phyloP scores from a whole-genome alignment of 2,329 filamentous ascomycete species.

The Alternaria arborescens region DNA sequence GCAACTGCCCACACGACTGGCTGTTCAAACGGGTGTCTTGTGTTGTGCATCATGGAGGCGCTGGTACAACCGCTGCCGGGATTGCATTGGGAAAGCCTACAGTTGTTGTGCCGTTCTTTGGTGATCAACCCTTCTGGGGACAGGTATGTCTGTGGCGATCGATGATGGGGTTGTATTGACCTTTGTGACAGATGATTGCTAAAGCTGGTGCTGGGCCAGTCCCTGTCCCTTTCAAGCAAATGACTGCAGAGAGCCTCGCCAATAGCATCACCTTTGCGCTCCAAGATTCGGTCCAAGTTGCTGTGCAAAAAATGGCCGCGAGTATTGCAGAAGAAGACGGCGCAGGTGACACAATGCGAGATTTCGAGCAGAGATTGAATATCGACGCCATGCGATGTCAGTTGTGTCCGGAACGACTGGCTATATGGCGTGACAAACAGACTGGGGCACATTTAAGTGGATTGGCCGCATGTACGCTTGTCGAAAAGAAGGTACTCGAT shows the following conservation, averaged over 20 bases:
- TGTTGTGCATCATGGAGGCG: constrained; percentile 68
- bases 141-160: background rate
- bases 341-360: constrained; percentile 16
- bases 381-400: constrained; percentile 31
- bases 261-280: constrained; percentile 58
- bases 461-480: constrained; percentile 21
- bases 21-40: constrained; percentile 64
- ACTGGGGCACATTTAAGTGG: constrained; percentile 31
- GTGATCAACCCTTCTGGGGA: constrained; percentile 67
- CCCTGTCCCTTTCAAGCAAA: constrained; percentile 57
- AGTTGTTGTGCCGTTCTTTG: constrained; percentile 65
- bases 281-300: constrained; percentile 43
- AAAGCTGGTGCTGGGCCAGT: constrained; percentile 59
- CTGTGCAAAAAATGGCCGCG: constrained; percentile 28
- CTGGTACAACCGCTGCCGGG: constrained; percentile 66
- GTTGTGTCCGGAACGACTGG: constrained; percentile 28
- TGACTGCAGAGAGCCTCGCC: constrained; percentile 57
- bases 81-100: constrained; percentile 62
- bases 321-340: constrained; percentile 30
- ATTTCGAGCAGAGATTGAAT: constrained; percentile 20
- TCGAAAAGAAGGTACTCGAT: constrained; percentile 12
- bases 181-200: constrained; percentile 55
- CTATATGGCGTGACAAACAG: constrained; percentile 29
- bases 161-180: background rate
- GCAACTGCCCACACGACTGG: constrained; percentile 65